Base-by-base conservation (phyloP, 2,329 filamentous ascomycete genomes). In the Xylaria sp. region DNA sequence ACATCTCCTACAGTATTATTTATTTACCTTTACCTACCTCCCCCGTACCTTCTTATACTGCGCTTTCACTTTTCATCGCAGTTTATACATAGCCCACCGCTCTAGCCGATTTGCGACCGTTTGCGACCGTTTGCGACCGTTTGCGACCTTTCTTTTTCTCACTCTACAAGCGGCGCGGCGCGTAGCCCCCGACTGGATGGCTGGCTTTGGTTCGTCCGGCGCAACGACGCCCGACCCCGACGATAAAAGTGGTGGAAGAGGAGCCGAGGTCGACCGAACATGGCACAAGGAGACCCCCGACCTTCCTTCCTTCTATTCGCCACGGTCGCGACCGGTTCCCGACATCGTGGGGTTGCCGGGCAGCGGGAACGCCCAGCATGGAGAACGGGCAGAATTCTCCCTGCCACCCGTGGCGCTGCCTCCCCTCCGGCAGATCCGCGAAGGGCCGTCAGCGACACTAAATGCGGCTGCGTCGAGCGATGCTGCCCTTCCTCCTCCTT, bases 241-340 rank as follows among this genome's bases (percentile, higher is more conserved):
- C 35, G 27, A 27, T 16, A 60, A 32, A 64, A 48, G n/a, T n/a
- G 35, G 29, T 29, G 58, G 25, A 18, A 53, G 58, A 42, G 35
- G 27, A 37, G 44, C 53, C 29, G 54, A 23, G 27, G 18, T 27
- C n/a, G 58, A 48, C 61, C 55, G 23, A 13, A 16, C 58, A 8
- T 65, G 57, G 69, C 65, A 65, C 29, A 74, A 77, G 69, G 77
- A 81, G 54, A 77, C 77, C 35, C 74, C 75, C 66, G 78, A 81
- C 57, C 79, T 85, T 42, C 83, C 83, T 1, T 83, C 83, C 10
- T 85, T 85, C 72, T 85, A 84, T 72, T 85, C 83, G 3, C 83
- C 83, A 5, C 79, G 75, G 58, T 80, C 81, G 59, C 75, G 65
- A 62, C 71, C 75, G 27, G 69, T 73, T 44, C 68, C 61, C 48